These are phyloP conservation scores for Gossypium anomalum DNA, from an alignment of 345 rosid species.

Conservation along the genomic window DNA sequence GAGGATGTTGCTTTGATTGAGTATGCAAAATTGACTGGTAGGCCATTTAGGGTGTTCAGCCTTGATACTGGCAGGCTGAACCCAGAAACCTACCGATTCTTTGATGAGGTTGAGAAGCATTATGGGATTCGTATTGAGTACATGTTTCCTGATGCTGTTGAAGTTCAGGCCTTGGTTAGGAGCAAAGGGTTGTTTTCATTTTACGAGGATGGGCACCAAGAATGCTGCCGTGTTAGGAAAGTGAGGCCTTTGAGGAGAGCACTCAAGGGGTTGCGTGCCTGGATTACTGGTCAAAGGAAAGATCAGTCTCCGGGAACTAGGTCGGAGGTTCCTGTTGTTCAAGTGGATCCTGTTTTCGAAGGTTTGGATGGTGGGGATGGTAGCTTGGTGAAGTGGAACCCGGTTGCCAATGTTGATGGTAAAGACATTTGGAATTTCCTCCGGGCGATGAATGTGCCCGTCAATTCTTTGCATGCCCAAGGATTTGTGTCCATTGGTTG, in stretches of 20 bases:
- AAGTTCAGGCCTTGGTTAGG: conserved; percentile 87
- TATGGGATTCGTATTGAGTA: conserved; percentile 79
- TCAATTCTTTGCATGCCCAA: conserved; percentile 65
- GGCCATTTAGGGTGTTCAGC: conserved; percentile 85
- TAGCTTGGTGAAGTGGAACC: conserved; percentile 98
- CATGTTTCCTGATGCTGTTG: conserved; percentile 94
- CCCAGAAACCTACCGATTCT: conserved; percentile 74
- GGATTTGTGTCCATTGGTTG: conserved; percentile 94
- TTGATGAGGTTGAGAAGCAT: conserved; percentile 72
- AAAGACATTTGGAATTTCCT: conserved; percentile 75
- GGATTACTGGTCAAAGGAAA: conserved; percentile 97
- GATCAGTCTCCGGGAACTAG: conserved; percentile 92
- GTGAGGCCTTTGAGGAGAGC: conserved; percentile 93
- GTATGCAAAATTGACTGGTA: conserved; percentile 79
- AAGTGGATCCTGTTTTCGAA: conserved; percentile 86
- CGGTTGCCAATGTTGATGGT: conserved; percentile 74
- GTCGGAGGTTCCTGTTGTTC: conserved; percentile 82
- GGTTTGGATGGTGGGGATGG: conserved; percentile 87
- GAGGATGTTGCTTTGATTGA: conserved; percentile 96
- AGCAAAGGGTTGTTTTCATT: conserved; percentile 89
- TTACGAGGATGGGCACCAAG: conserved; percentile 95
- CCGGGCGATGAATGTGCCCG: conserved; percentile 79
- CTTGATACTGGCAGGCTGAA: conserved; percentile 91
- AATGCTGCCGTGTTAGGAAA: conserved; percentile 95
- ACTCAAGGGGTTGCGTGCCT: conserved; percentile 85